Base-by-base conservation (phyloP, 148 eudicot genomes). In the Amaranthus palmeri region DNA sequence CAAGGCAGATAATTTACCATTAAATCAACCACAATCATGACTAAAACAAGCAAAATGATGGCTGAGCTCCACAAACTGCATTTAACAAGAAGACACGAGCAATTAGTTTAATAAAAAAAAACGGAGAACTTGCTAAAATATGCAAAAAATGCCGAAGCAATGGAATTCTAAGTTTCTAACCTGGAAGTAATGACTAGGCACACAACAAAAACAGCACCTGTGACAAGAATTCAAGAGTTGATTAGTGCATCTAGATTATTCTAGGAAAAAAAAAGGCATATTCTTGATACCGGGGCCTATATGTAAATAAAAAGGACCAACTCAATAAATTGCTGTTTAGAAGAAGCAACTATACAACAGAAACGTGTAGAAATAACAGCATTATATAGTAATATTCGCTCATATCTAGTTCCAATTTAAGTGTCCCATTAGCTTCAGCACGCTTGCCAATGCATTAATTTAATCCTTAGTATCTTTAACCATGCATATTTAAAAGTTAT, bases 11-110 rank as follows among this genome's bases (percentile, higher is more conserved):
- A 61, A 18, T 48, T 66, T 84, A 88, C 92, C 92, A 88, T 73
- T 58, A 88, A 86, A 75, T 88, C 89, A 65, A 88, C 82, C 61
- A 88, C 85, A 78, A 88, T 84, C 92, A 88, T 88, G 49, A 88
- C 83, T 60, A 88, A 74, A 40, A 88, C 88, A 65, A 88, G 88
- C 60, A 88, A 64, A 73, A 84, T 86, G 66, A 88, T 86, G 45
- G 86, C 88, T 60, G 92, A 86, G 60, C 80, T 80, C 89, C 92
- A 86, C 50, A 88, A 75, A 82, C 92, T 88, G 89, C 85, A 84
- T 7, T 68, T 61, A 7, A 61, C 64, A 79, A 50, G 52, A 67
- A 41, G 53, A 55, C 40, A 54, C 46, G 41, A 56, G 73, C 70
- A 54, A 65, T 66, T 18, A 83, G 72, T 14, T 3, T 50, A 55